A percentile compares a stretch with the other conserved stretches of the same genome.
These are phyloP conservation scores for Diaporthe nobilis DNA, from an alignment of 2,329 filamentous ascomycete species.

Conservation along the genomic window DNA sequence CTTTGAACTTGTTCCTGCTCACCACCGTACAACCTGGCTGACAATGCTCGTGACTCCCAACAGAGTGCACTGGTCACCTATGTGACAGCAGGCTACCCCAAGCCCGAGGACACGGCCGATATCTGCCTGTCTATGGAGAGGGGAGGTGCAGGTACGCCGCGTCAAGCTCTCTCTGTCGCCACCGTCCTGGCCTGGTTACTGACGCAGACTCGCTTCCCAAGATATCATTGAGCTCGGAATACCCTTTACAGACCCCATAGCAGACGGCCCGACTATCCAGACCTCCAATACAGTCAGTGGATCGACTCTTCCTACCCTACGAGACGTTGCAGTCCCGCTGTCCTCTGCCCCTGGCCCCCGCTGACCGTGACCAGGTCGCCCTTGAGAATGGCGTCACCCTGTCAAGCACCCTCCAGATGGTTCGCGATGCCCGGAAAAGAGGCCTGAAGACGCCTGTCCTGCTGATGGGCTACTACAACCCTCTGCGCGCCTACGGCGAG, in stretches of 20 bases:
- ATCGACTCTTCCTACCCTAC: background rate
- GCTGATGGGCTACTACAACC: slow-evolving; percentile 99
- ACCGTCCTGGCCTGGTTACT: background rate
- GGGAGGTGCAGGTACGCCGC: slow-evolving; percentile 83
- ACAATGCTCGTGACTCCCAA: slow-evolving; percentile 40
- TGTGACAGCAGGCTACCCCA: slow-evolving; percentile 94
- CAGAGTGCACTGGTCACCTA: slow-evolving; percentile 93
- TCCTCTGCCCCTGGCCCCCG: slow-evolving; percentile 14
- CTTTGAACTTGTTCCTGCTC: background rate
- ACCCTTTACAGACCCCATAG: slow-evolving; percentile 98
- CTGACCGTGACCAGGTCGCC: slow-evolving; percentile 63
- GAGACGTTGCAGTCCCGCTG: background rate
- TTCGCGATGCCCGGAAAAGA: slow-evolving; percentile 81
- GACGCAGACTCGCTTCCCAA: slow-evolving; percentile 51
- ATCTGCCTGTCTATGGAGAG: slow-evolving; percentile 92
- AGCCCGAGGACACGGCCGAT: slow-evolving; percentile 83
- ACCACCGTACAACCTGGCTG: slow-evolving; percentile 9
- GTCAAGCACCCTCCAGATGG: slow-evolving; percentile 83
- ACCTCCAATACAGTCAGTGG: slow-evolving; percentile 85
- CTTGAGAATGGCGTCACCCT: slow-evolving; percentile 92
- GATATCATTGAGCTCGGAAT: slow-evolving; percentile 97
- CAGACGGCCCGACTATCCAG: slow-evolving; percentile 97
- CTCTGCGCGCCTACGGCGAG: slow-evolving; percentile 93
- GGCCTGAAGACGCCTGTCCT: slow-evolving; percentile 88
- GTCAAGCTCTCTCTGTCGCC: background rate